Evolutionary conservation across 1,284 basidiomycete species (phyloP).

Genomic region (Anthracocystis panici-leucophaei): DNA sequence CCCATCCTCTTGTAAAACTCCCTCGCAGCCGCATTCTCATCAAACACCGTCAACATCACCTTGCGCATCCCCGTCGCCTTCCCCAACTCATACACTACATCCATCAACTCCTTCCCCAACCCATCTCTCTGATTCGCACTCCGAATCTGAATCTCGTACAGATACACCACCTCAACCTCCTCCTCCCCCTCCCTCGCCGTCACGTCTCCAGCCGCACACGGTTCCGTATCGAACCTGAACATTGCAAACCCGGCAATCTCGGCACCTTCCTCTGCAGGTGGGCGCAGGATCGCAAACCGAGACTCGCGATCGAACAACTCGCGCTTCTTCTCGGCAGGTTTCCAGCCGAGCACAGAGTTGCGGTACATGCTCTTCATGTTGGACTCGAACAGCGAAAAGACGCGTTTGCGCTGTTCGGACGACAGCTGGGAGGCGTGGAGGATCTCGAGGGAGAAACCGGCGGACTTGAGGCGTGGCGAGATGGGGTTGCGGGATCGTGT

Average conservation of each 20-base stretch:
- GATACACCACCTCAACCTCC: constrained; percentile 41
- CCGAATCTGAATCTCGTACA: constrained; percentile 47
- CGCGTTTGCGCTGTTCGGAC: constrained; percentile 45
- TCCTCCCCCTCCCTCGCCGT: constrained; percentile 12
- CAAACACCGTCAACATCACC: constrained; percentile 50
- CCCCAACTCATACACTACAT: constrained; percentile 22
- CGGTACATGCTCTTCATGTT: constrained; percentile 55
- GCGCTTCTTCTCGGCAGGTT: constrained; percentile 24
- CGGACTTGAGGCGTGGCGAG: constrained; percentile 9
- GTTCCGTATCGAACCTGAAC: constrained; percentile 49
- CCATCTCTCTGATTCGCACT: constrained; percentile 31
- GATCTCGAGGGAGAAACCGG: constrained; percentile 30
- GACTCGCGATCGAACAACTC: constrained; percentile 40
- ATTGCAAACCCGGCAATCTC: constrained; percentile 45
- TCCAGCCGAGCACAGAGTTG: constrained; percentile 40
- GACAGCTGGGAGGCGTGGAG: constrained; percentile 8
- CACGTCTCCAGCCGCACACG: constrained; percentile 15
- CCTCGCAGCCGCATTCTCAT: constrained; percentile 28
- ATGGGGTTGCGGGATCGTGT: constrained; percentile 32
- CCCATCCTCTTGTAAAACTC: constrained; percentile 38
- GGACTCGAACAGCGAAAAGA: constrained; percentile 39
- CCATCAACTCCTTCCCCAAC: constrained; percentile 34
- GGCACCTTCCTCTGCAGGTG: constrained; percentile 20
- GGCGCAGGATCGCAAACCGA: constrained; percentile 37
- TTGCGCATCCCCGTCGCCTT: constrained; percentile 20